Base-by-base conservation (phyloP, 495 filamentous ascomycete genomes). In the Massariosphaeria phaeospora region DNA sequence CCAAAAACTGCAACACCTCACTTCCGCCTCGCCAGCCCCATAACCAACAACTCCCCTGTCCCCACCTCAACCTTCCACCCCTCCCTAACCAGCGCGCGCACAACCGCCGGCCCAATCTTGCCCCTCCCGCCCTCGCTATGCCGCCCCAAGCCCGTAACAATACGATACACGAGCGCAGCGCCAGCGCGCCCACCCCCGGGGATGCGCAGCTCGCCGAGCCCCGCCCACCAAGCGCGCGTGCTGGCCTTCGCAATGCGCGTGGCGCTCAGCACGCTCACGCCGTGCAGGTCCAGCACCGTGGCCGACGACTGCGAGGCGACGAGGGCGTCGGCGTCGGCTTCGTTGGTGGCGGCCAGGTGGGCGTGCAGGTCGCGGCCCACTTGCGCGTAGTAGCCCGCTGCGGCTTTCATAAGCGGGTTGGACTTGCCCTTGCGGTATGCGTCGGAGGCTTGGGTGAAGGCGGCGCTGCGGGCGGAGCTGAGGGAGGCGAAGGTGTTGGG, bases 41-140 rank as follows among this genome's bases (percentile, higher is more conserved):
- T 76, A 8, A 96, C 78, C 34, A 80, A 64, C 39, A 89, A 73
- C 27, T 76, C 72, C 0, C 90, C 91, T 9, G 78, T 76, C 26
- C 78, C 71, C 26, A 85, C 73, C 67, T 89, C 78, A 26, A 94
- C 74, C 56, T 79, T 85, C 93, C 93, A 98, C 0, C 88, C 89
- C 48, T 91, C 86, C 31, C 75, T 75, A 41, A 80, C 73, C 48
- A 98, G 67, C 72, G 84, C 84, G 65, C 77, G 85, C 45, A 73
- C 81, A 1, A 98, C 89, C n/a, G 87, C 85, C 29, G 86, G 87
- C 1, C 88, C 83, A 21, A 98, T 59, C 52, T 80, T 83, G 1
- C 82, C 83, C 26, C 75, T 83, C 0, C 91, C 89, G 34, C 83
- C 82, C n/a, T 79, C 77, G 43, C 82, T 89, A 65, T 98, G 93